Conservation (phyloP, 768 basidiomycete species). For the Tephrocybe sp. region DNA sequence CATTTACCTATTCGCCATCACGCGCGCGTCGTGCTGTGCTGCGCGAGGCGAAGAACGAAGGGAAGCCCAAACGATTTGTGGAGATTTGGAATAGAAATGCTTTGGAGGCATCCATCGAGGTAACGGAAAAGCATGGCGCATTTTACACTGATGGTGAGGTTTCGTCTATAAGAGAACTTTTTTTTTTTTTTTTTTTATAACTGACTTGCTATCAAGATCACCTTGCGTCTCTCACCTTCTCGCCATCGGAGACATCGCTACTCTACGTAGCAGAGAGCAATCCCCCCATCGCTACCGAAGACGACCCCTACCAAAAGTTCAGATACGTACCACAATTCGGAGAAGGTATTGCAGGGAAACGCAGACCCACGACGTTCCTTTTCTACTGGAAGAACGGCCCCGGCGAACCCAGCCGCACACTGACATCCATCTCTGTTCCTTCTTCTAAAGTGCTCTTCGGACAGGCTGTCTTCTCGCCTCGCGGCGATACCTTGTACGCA, state of each 20-base stretch:
- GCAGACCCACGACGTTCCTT: conserved; percentile 53
- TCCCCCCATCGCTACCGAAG: conserved; percentile 25
- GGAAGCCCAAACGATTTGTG: conserved; percentile 50
- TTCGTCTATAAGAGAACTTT: neutral
- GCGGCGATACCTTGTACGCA: conserved; percentile 44
- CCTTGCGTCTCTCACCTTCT: conserved; percentile 52
- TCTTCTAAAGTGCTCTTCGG: conserved; percentile 42
- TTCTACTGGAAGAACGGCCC: conserved; percentile 41
- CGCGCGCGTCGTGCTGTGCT: conserved; percentile 45
- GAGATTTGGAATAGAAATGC: conserved; percentile 56
- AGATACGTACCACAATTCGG: conserved; percentile 62
- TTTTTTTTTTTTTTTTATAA: too few species aligned
- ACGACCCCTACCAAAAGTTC: conserved; percentile 45
- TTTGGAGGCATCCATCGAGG: conserved; percentile 50
- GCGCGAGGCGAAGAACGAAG: conserved; percentile 35
- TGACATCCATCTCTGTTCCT: conserved; percentile 10
- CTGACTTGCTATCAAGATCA: too few species aligned
- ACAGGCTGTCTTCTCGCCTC: conserved; percentile 52
- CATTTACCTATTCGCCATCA: conserved; percentile 42
- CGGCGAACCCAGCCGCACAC: conserved; percentile 2
- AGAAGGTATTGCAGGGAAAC: conserved; percentile 56
- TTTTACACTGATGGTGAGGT: conserved; percentile 65
- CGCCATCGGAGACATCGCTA: conserved; percentile 49
- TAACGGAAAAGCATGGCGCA: conserved; percentile 55
- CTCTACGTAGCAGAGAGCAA: conserved; percentile 63